Evolutionary conservation across 305 asterid genomes (phyloP), one percentile per base, ranked within the genome.

Genomic region (Ilex paraguariensis): DNA sequence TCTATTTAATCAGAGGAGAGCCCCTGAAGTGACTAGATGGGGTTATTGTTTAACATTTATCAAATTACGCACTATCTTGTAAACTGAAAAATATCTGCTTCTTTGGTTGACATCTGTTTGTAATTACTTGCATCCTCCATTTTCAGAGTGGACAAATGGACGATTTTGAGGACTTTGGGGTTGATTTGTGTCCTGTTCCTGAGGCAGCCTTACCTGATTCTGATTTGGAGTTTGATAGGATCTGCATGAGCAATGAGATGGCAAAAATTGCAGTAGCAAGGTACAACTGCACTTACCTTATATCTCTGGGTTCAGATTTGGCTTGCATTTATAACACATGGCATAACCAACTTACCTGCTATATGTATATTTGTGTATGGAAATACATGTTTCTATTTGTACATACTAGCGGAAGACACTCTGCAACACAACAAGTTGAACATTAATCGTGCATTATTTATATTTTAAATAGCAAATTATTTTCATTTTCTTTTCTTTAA

Each of bases 141-240:
- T 60, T 71, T 69, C 79, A 91, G 91, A 67, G 44, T 64, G 79
- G 36, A 57, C 70, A 74, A 65, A 46, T 54, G 50, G 80, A 77
- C 44, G 75, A 69, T 48, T 69, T 81, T 66, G 71, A 71, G 60
- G 76, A 74, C 73, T 67, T 83, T 46, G 79, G 81, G 63, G 66
- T 69, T 53, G 84, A 78, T 63, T 39, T 76, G 40, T 69, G 75
- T 67, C 72, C 75, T 17, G 54, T 44, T 66, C 79, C 81, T 62
- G 85, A 70, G 66, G 66, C 74, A 57, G 57, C 68, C 62, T 60
- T 74, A 45, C 81, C 72, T 51, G 60, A 62, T 44, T 78, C 67
- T 62, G 69, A 75, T 69, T 64, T 66, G 51, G 90, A 65, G 54
- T 55, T 73, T 56, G 81, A 68, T 39, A 72, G 72, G 60, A 75